Evolutionary conservation across 768 basidiomycete species (phyloP), one percentile per base, ranked within the genome.

Genomic region (Rossbeevera mucosa): DNA sequence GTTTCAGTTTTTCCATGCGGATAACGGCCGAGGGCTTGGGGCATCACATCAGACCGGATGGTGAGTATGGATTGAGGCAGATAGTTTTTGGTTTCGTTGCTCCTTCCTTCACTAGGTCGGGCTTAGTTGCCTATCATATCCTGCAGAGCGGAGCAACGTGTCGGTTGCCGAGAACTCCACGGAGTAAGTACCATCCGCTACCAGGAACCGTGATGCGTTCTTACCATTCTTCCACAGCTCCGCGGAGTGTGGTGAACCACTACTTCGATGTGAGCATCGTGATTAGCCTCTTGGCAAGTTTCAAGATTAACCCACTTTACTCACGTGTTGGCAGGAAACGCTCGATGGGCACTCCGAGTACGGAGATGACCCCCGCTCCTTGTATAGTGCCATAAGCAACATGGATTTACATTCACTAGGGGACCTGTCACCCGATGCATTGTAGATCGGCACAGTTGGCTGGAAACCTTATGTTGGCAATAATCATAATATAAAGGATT

Each of bases 1-100:
- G 26, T 25, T 5, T 21, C 58, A 94, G 88, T 97, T 87, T 75
- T 98, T 98, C 85, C 89, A 97, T 67, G 95, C 85, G 13, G 93
- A 99, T 60, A 85, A 78, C 51, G 96, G 96, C 18, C 81, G 85
- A 52, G 96, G 96, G 18, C 78, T 99, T 12, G 96, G 96, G 36
- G 96, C 95, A 3, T 96, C 94, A 5, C 96, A 99, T 72, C 96
- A 99, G 70, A 97, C 94, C 55, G 96, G 96, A 59, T 99, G 95
- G 94, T 86, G 64, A 71, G 77, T 57, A 29, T 43, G 2, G 21
- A 21, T 33, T 6, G 14, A 26, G 13, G 22, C 14, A 18, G 21
- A 22, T 13, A 30, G 7, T 21, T 46, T 46, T 6, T 28, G n/a
- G 13, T 25, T 25, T 31, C 13, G 14, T 48, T 18, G 9, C 33